Conservation (phyloP, 2,329 filamentous ascomycete genomes). For the Calonectria fujianensis region DNA sequence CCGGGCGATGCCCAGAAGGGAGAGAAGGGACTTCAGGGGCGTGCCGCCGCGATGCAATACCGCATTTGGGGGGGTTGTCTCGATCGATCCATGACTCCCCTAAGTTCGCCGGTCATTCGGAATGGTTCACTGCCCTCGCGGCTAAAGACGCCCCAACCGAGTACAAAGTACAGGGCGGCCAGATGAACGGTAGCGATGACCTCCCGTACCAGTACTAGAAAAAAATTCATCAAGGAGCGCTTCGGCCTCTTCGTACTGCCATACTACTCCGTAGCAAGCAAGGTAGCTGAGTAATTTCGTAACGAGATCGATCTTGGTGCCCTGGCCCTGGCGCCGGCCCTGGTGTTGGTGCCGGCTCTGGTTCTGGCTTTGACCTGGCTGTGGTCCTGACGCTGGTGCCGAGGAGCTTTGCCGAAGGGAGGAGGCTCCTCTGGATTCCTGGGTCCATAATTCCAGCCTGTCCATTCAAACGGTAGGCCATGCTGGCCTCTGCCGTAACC, state of each 20-base stretch:
- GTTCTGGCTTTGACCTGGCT: conserved; percentile 2
- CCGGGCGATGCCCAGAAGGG: conserved; percentile 24
- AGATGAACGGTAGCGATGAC: background rate
- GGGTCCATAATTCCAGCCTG: conserved; percentile 27
- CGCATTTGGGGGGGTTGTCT: conserved; percentile 46
- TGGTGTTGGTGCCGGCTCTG: conserved; percentile 5
- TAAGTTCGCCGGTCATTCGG: conserved; percentile 33
- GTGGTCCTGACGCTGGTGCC: conserved; percentile 34
- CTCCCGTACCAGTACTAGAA: conserved; percentile 9
- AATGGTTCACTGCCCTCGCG: conserved; percentile 45
- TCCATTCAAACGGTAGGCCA: conserved; percentile 18
- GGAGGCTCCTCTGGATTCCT: conserved; percentile 22
- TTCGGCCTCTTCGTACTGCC: background rate
- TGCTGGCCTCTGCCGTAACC: conserved; percentile 16
- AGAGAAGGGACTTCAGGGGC: conserved; percentile 38
- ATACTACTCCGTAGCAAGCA: background rate
- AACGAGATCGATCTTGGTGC: conserved; percentile 13
- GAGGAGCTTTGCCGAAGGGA: conserved; percentile 31
- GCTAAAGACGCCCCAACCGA: conserved; percentile 7
- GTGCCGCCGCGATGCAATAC: conserved; percentile 39
- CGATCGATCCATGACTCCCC: conserved; percentile 50
- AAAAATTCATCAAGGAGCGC: background rate
- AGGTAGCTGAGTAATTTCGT: conserved; percentile 13
- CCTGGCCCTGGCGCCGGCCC: conserved; percentile 11
- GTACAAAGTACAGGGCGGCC: conserved; percentile 7